Evolutionary conservation across 805 yeast species (phyloP), one percentile per base, ranked within the genome.

Genomic region (Isabelozyma heimii): DNA sequence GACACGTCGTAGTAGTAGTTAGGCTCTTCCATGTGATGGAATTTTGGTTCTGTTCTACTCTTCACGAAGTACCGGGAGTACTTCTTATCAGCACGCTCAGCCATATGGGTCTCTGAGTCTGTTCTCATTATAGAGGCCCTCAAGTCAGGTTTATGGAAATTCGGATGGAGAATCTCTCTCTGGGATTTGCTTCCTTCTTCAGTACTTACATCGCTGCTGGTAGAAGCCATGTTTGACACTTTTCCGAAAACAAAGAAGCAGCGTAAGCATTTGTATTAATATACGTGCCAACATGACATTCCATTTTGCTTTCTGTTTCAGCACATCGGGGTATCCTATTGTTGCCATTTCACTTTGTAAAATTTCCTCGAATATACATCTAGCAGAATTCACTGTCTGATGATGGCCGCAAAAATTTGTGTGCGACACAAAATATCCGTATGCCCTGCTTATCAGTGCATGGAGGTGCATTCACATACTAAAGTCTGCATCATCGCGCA

Each of bases 51-150:
- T 12, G 10, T 9, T 12, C 37, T 9, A 15, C 30, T 26, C 10
- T 33, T 28, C 3, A 54, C 17, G 17, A 53, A 54, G 24, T 56
- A 56, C 43, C 60, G 51, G 4, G 59, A 52, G 30, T 45, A 40
- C 14, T 47, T 35, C 12, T 43, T 41, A 40, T 40, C 42, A 4
- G 54, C 48, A 43, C 53, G 50, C 4, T 48, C 40, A 8, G 51
- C 60, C 35, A 52, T 43, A 10, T 39, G 26, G n/a, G 53, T 33
- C 13, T 47, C 48, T 24, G 55, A 46, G 12, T 42, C 27, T 12
- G 41, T 38, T 13, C 46, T 39, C 17, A 44, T 43, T n/a, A 40
- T 40, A 16, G 20, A 3, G 8, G n/a, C n/a, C 5, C 42, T 40
- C 14, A 40, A 5, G 27, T 16, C 56, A 7, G 24, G 13, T 40